Conservation (phyloP, 495 filamentous ascomycete species). For the Penicillium taxi region DNA sequence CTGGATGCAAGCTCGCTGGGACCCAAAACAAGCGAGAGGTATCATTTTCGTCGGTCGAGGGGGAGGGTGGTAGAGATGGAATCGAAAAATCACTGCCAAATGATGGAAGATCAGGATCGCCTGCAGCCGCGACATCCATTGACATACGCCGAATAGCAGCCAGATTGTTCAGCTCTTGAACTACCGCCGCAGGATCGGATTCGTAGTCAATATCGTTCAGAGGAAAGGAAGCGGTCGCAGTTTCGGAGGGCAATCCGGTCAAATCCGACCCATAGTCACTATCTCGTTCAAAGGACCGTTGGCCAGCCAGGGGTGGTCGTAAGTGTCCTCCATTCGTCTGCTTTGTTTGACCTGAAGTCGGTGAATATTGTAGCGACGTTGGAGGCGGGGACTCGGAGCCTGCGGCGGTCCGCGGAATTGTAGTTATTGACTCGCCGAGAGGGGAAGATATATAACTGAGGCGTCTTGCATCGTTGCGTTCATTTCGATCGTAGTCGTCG, state of each 20-base stretch:
- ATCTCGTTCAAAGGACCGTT: conserved; percentile 43
- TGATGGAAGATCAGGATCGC: conserved; percentile 85
- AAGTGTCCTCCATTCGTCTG: conserved; percentile 38
- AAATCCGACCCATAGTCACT: conserved; percentile 49
- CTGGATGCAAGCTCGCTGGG: conserved; percentile 86
- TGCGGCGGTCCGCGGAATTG: conserved; percentile 34
- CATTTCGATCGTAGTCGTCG: conserved; percentile 65
- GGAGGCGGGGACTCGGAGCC: conserved; percentile 39
- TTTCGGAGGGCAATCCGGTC: conserved; percentile 54
- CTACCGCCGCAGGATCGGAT: conserved; percentile 82
- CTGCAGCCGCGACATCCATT: conserved; percentile 90
- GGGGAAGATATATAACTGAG: conserved; percentile 57
- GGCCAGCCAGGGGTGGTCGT: conserved; percentile 30
- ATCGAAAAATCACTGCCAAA: conserved; percentile 58
- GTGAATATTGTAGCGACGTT: conserved; percentile 22
- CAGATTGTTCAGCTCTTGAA: conserved; percentile 90
- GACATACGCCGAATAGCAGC: conserved; percentile 95
- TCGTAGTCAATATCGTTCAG: conserved; percentile 89
- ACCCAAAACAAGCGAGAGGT: conserved; percentile 90
- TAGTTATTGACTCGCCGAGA: conserved; percentile 40
- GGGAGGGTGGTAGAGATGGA: conserved; percentile 66
- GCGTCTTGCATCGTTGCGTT: conserved; percentile 51
- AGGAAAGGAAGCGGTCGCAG: conserved; percentile 68
- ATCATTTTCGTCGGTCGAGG: conserved; percentile 73
- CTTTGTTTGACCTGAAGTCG: conserved; percentile 16